A percentile compares a stretch with the other conserved stretches of the same genome.
Conservation (phyloP, 1,139 yeast genomes). For the Saccharomyces hybrid region DNA sequence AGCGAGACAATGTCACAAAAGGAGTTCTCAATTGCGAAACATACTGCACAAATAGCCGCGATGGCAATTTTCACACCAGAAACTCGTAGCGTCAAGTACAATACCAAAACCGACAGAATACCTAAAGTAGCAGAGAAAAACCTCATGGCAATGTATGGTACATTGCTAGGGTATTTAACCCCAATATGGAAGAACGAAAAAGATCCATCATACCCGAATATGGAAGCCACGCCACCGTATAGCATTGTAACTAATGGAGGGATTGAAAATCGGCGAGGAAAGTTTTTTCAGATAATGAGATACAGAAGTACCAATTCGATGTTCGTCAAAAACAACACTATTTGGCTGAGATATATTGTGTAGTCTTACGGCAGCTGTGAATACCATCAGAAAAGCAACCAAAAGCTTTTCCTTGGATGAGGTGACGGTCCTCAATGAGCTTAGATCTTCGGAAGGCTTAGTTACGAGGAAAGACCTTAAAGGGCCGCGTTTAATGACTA, state of each 20-base stretch:
- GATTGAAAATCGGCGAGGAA: conserved; percentile 87
- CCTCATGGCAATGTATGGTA: conserved; percentile 79
- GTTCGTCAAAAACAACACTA: conserved; percentile 88
- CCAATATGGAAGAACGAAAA: conserved; percentile 68
- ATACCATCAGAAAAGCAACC: conserved; percentile 44
- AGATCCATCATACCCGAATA: conserved; percentile 71
- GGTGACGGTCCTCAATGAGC: conserved; percentile 33
- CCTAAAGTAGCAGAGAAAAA: conserved; percentile 77
- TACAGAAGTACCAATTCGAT: conserved; percentile 70
- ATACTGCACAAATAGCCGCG: conserved; percentile 57
- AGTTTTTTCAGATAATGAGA: conserved; percentile 60
- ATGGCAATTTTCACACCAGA: conserved; percentile 80
- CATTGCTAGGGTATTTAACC: conserved; percentile 45
- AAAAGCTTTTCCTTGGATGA: conserved; percentile 34
- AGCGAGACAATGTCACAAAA: conserved; percentile 81
- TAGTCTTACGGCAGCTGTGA: conserved; percentile 52
- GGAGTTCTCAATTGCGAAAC: conserved; percentile 76
- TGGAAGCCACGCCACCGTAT: conserved; percentile 61
- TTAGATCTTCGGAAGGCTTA: conserved; percentile 37
- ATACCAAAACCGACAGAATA: conserved; percentile 63
- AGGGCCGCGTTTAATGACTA: conserved; percentile 37
- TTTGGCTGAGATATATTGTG: conserved; percentile 57
- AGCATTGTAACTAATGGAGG: conserved; percentile 89
- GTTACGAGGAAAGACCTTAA: conserved; percentile 36
- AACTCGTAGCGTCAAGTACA: conserved; percentile 73